These are phyloP conservation scores for Liquidambar formosana DNA, from an alignment of 164 flowering plant species.

Conservation along the genomic window DNA sequence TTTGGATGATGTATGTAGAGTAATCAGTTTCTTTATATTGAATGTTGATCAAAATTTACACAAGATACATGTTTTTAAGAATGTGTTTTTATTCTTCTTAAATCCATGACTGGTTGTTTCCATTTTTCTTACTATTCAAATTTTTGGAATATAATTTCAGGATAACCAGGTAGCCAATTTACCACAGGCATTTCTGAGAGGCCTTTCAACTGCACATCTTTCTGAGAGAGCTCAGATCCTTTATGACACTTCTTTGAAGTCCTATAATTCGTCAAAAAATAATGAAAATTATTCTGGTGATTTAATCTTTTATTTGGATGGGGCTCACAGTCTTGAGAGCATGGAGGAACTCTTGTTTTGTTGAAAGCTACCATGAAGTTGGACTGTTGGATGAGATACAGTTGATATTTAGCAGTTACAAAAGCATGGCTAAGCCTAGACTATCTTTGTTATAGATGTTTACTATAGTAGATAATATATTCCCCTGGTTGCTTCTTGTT, in stretches of 20 bases:
- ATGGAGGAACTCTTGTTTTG: too few relatives aligned
- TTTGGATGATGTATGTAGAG: background rate
- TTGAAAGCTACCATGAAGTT: too few relatives aligned
- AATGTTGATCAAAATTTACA: too few relatives aligned
- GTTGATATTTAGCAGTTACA: too few relatives aligned
- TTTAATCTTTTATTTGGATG: constrained; percentile 79
- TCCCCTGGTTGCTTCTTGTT: too few relatives aligned
- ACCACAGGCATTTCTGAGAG: constrained; percentile 66
- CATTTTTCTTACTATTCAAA: background rate
- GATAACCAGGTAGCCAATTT: constrained; percentile 32
- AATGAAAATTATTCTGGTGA: constrained; percentile 45
- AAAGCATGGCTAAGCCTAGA: too few relatives aligned
- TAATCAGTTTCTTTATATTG: too few relatives aligned
- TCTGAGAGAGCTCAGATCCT: constrained; percentile 75
- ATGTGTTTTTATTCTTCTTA: background rate
- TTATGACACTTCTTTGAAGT: constrained; percentile 31
- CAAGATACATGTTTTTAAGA: too few relatives aligned
- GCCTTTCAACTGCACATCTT: constrained; percentile 70
- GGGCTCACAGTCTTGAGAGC: constrained; percentile 96
- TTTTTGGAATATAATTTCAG: constrained; percentile 26
- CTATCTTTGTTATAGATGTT: too few relatives aligned
- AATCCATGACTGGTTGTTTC: background rate
- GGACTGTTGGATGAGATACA: too few relatives aligned
- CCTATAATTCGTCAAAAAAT: constrained; percentile 16
- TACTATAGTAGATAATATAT: too few relatives aligned